Conservation (phyloP, 352 stramenopile species). For the Globisporangium spiculum region DNA sequence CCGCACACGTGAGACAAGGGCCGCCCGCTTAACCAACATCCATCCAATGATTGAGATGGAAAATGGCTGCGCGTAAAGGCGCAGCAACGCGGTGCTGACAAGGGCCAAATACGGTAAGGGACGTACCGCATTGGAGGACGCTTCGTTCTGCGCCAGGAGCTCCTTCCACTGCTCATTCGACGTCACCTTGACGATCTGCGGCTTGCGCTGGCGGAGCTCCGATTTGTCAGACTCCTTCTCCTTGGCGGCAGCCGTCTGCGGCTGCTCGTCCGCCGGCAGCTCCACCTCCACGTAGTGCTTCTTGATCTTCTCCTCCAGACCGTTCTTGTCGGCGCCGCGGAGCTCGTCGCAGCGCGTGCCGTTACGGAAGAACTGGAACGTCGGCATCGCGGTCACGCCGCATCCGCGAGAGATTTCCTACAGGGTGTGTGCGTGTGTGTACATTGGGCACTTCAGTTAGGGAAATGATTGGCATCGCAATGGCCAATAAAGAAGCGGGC, state of each 20-base stretch:
- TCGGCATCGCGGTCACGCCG: conserved; percentile 92
- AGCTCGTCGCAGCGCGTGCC: conserved; percentile 88
- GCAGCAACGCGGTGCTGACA: background rate
- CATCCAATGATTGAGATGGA: background rate
- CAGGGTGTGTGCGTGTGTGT: background rate
- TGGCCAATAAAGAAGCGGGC: background rate
- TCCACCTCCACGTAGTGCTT: conserved; percentile 82
- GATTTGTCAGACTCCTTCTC: conserved; percentile 19
- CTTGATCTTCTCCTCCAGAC: conserved; percentile 58
- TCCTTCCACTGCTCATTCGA: conserved; percentile 55
- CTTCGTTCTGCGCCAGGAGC: conserved; percentile 45
- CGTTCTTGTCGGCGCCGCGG: conserved; percentile 72
- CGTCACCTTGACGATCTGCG: conserved; percentile 38
- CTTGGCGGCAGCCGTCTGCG: conserved; percentile 16
- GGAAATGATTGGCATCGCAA: too few species aligned
- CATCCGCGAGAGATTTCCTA: conserved; percentile 57
- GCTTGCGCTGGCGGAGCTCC: conserved; percentile 62
- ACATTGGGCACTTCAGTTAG: background rate
- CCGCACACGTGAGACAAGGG: conserved; percentile 6
- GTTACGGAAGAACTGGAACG: conserved; percentile 94
- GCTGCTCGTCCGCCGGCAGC: conserved; percentile 61
- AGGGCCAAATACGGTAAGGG: conserved; percentile 4
- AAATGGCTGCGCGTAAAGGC: conserved; percentile 2
- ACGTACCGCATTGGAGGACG: conserved; percentile 41
- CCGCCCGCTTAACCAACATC: background rate